Percentiles rank a stretch among this genome's conserved stretches.
These are phyloP conservation scores for Pythium volutum DNA, from an alignment of 352 stramenopile species.

Conservation along the genomic window DNA sequence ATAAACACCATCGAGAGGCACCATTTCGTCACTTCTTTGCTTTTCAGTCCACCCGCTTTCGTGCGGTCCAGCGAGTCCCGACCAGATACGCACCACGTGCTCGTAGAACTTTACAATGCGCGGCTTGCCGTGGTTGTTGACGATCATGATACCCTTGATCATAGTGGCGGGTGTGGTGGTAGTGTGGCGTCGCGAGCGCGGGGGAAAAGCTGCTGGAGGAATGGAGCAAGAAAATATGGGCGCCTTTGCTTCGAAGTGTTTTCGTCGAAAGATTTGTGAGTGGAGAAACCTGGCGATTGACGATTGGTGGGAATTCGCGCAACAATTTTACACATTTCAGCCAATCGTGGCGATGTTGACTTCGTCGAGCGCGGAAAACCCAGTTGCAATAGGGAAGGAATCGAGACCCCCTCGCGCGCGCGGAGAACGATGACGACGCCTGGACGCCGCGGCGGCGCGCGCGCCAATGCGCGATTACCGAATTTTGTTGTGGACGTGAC, in stretches of 20 bases:
- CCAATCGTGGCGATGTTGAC: slow-evolving; percentile 16
- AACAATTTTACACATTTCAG: neutral
- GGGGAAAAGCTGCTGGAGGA: neutral
- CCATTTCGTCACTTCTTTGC: neutral
- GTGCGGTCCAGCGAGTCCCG: neutral
- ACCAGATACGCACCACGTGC: slow-evolving; percentile 85
- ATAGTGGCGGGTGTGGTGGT: slow-evolving; percentile 44
- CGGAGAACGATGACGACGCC: neutral
- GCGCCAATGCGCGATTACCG: slow-evolving; percentile 12
- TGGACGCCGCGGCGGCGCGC: neutral
- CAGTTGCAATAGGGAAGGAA: neutral
- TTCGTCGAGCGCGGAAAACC: slow-evolving; percentile 1
- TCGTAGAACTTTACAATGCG: slow-evolving; percentile 99
- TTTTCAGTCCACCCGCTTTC: too few relatives aligned
- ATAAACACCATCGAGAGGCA: neutral
- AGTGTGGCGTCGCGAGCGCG: neutral
- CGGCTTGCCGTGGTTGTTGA: slow-evolving; percentile 99
- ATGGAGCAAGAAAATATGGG: neutral
- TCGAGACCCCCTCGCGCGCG: neutral
- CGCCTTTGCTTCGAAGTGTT: neutral
- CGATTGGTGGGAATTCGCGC: slow-evolving; percentile 22
- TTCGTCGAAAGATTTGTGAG: slow-evolving; percentile 30
- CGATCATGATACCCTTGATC: slow-evolving; percentile 99
- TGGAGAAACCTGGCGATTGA: neutral
- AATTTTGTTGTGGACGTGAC: neutral